Percentiles rank a stretch among this genome's conserved stretches.
phyloP scores from a whole-genome alignment of 2,329 filamentous ascomycete species.

The Xylaria sp. region DNA sequence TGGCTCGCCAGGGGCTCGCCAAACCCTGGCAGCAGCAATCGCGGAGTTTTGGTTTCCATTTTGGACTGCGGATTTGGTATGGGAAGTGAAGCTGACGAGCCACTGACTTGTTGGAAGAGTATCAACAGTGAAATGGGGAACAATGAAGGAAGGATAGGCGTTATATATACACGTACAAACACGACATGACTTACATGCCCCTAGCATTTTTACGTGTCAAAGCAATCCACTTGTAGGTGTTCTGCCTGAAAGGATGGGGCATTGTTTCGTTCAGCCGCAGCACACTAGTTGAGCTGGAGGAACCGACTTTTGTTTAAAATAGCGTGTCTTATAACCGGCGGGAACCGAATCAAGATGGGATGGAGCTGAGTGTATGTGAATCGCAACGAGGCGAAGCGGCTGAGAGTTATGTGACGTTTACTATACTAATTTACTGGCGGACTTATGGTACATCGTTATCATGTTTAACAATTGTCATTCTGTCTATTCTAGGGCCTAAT shows the following conservation, averaged over 20 bases:
- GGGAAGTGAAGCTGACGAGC: background rate
- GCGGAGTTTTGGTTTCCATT: background rate
- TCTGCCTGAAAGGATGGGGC: slow-evolving; percentile 11
- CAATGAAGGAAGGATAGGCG: background rate
- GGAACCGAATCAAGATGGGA: background rate
- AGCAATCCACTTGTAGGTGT: background rate
- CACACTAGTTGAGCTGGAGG: background rate
- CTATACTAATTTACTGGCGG: background rate
- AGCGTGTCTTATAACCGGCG: no score
- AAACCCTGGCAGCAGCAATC: slow-evolving; percentile 13
- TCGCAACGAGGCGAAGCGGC: background rate
- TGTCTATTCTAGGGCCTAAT: background rate
- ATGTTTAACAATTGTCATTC: no score
- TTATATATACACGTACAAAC: background rate
- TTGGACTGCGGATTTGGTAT: background rate
- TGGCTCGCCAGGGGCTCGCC: background rate
- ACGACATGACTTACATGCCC: background rate
- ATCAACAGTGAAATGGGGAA: background rate
- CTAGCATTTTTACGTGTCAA: background rate
- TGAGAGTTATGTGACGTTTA: background rate
- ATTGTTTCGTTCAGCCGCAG: background rate
- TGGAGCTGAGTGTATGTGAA: background rate
- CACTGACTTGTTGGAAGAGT: background rate
- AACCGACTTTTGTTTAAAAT: background rate
- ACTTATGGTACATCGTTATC: background rate